Evolutionary conservation across 805 yeast species (phyloP).

Genomic region (Ogataea minuta): DNA sequence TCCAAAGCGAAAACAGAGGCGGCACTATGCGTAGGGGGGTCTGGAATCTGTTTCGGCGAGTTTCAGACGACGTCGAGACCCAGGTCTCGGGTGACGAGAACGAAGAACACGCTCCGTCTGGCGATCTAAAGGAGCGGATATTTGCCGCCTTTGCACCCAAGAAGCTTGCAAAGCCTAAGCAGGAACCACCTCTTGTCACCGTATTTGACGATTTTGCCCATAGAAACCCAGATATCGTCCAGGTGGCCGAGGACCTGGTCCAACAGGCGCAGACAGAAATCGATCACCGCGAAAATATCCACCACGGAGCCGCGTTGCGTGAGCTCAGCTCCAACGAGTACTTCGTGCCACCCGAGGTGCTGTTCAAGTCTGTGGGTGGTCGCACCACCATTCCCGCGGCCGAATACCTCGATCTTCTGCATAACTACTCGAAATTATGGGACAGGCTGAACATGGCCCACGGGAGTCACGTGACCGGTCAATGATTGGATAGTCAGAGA

Average conservation of each 20-base stretch:
- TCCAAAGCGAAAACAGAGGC: conserved; percentile 4
- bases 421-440: conserved; percentile 17
- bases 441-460: conserved; percentile 1
- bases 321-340: conserved; percentile 11
- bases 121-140: conserved; percentile 5
- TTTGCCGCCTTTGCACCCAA: conserved; percentile 6
- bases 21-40: conserved; percentile 9
- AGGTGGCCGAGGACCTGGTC: conserved; percentile 15
- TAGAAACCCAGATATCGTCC: conserved; percentile 14
- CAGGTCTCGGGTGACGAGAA: conserved; percentile 12
- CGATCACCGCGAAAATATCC: conserved; percentile 16
- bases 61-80: conserved; percentile 3
- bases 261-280: conserved; percentile 12
- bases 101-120: conserved; percentile 5
- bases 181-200: not conserved
- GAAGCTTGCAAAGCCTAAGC: not conserved
- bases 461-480: conserved; percentile 29
- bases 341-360: conserved; percentile 19
- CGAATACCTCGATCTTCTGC: conserved; percentile 18
- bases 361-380: conserved; percentile 13
- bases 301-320: conserved; percentile 14
- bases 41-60: conserved; percentile 14
- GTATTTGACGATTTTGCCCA: conserved; percentile 16
- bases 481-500: conserved; percentile 22
- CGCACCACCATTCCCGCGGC: conserved; percentile 17